Percentiles rank a stretch among this genome's conserved stretches.
These are phyloP conservation scores for Symmetrospora coprosmae DNA, from an alignment of 768 basidiomycete species.

Conservation along the genomic window DNA sequence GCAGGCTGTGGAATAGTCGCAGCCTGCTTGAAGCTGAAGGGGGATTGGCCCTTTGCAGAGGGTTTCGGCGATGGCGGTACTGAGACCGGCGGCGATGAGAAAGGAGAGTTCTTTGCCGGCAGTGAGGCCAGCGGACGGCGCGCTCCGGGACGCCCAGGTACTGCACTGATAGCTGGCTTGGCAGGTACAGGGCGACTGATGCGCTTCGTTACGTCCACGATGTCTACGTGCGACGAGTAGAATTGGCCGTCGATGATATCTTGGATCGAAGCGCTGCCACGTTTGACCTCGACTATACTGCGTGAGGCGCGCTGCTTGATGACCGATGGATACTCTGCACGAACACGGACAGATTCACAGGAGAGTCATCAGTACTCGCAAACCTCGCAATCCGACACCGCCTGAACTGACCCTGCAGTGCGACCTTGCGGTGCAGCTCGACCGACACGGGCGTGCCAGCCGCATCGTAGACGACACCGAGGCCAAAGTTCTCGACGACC, in stretches of 20 bases:
- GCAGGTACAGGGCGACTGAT: not conserved
- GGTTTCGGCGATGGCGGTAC: not conserved
- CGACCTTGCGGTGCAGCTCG: conserved; percentile 24
- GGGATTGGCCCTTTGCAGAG: too few species aligned
- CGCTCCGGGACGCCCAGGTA: too few species aligned
- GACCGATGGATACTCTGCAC: conserved; percentile 31
- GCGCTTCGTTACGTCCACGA: not conserved
- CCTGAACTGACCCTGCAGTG: conserved; percentile 26
- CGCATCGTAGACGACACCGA: conserved; percentile 27
- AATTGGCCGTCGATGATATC: conserved; percentile 36
- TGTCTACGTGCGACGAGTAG: conserved; percentile 15
- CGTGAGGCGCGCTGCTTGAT: conserved; percentile 32
- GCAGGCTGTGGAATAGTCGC: too few species aligned
- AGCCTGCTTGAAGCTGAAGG: too few species aligned
- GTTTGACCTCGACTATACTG: conserved; percentile 35
- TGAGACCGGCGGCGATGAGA: not conserved
- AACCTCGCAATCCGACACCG: too few species aligned
- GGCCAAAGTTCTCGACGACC: conserved; percentile 33
- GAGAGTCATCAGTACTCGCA: too few species aligned
- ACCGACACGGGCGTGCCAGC: conserved; percentile 17
- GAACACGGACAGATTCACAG: too few species aligned
- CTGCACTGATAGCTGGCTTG: too few species aligned
- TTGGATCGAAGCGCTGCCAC: conserved; percentile 30
- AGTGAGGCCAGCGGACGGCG: not conserved
- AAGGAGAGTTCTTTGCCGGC: not conserved